Conservation (phyloP, 495 filamentous ascomycete genomes). For the Lasiosphaeria miniovina region DNA sequence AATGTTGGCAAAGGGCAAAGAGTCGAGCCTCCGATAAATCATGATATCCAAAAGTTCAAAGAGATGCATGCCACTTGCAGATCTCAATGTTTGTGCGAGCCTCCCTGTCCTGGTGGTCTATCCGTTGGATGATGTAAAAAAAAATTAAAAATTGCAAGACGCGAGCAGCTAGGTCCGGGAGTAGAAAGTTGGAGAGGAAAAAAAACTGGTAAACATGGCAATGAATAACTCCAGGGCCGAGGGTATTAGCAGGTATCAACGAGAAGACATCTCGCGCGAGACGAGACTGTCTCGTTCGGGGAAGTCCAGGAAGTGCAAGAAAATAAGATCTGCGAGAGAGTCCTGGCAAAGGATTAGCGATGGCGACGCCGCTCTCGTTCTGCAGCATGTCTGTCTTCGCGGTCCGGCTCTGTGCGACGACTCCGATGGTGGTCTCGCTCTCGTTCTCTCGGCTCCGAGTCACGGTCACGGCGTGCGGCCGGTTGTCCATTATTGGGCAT, state of each 20-base stretch:
- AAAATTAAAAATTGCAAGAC: slow-evolving; percentile 15
- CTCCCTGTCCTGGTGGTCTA: slow-evolving; percentile 36
- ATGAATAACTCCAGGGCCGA: slow-evolving; percentile 23
- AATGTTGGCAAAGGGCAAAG: slow-evolving; percentile 4
- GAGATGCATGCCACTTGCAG: slow-evolving; percentile 50
- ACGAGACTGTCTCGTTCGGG: slow-evolving; percentile 11
- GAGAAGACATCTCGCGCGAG: slow-evolving; percentile 19
- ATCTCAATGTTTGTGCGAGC: slow-evolving; percentile 34
- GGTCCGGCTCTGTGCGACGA: slow-evolving; percentile 25
- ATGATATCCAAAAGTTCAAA: slow-evolving; percentile 15
- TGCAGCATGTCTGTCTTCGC: slow-evolving; percentile 27
- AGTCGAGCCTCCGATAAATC: slow-evolving; percentile 13
- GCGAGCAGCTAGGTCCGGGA: slow-evolving; percentile 31
- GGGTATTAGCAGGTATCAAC: slow-evolving; percentile 25
- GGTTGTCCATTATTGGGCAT: slow-evolving; percentile 32
- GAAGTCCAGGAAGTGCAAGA: slow-evolving; percentile 8
- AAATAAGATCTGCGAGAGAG: slow-evolving; percentile 11
- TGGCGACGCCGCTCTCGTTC: slow-evolving; percentile 28
- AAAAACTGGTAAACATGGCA: slow-evolving; percentile 8
- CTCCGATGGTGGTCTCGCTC: slow-evolving; percentile 22
- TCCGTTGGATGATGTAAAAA: slow-evolving; percentile 34
- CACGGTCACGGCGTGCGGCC: slow-evolving; percentile 38
- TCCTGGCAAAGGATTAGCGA: slow-evolving; percentile 20
- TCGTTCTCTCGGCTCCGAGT: slow-evolving; percentile 39
- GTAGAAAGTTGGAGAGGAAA: not conserved